A percentile compares a stretch with the other conserved stretches of the same genome.
Evolutionary conservation across 2,329 filamentous ascomycete genomes (phyloP).

Genomic region (Coleophoma crateriformis): DNA sequence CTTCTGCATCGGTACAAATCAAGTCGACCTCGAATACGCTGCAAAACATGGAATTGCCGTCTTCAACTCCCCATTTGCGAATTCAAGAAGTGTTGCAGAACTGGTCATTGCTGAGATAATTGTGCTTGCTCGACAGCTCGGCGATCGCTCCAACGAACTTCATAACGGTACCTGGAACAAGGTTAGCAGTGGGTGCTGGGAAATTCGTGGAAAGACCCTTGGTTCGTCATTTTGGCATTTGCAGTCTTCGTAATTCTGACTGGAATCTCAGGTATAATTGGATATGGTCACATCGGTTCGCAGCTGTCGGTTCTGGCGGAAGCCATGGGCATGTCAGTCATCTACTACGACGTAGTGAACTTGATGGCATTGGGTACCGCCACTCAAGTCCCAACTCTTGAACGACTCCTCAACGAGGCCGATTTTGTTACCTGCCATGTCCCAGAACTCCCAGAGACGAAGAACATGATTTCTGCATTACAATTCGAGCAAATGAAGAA

Average conservation of each 20-base stretch:
- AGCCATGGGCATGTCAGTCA: slow-evolving; percentile 95
- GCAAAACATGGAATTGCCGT: slow-evolving; percentile 86
- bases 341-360: slow-evolving; percentile 93
- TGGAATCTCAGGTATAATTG: slow-evolving; percentile 68
- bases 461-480: slow-evolving; percentile 77
- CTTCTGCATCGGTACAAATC: slow-evolving; percentile 98
- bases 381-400: slow-evolving; percentile 72
- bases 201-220: slow-evolving; percentile 94
- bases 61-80: slow-evolving; percentile 98
- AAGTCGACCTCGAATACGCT: slow-evolving; percentile 81
- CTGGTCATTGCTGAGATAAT: slow-evolving; percentile 95
- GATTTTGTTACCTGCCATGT: slow-evolving; percentile 97
- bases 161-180: slow-evolving; percentile 97
- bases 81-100: slow-evolving; percentile 94
- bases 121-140: slow-evolving; percentile 80
- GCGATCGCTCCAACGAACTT: slow-evolving; percentile 90
- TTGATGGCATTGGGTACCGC: slow-evolving; percentile 92
- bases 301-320: slow-evolving; percentile 94
- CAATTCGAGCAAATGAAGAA: slow-evolving; percentile 87
- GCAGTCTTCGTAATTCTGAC: neutral
- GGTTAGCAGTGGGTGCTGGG: slow-evolving; percentile 94
- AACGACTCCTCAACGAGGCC: slow-evolving; percentile 69
- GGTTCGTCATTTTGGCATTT: slow-evolving; percentile 41
- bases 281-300: slow-evolving; percentile 95
- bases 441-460: slow-evolving; percentile 87